These are phyloP conservation scores for Lichenothelia convexa DNA, from an alignment of 495 filamentous ascomycete species.

Conservation along the genomic window DNA sequence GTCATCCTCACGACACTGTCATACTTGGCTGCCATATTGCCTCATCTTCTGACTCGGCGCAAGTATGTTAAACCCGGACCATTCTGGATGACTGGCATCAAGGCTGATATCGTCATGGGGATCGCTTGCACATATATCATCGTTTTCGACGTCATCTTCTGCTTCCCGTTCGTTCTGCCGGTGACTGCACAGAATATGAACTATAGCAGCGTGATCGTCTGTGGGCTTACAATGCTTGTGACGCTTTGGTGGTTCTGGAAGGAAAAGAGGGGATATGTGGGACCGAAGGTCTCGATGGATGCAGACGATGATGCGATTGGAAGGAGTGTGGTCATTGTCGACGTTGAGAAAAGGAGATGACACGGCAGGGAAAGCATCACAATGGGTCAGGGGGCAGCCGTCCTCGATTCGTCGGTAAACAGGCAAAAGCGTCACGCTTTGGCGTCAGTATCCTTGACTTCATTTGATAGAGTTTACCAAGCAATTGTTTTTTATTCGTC, in stretches of 20 bases:
- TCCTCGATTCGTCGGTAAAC: too few species aligned
- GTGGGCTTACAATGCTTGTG: slow-evolving; percentile 30
- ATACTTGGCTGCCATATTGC: slow-evolving; percentile 57
- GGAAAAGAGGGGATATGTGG: slow-evolving; percentile 3
- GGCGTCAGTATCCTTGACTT: too few species aligned
- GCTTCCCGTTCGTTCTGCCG: slow-evolving; percentile 39
- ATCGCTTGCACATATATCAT: slow-evolving; percentile 45
- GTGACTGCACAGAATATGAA: slow-evolving; percentile 45
- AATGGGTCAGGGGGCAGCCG: too few species aligned
- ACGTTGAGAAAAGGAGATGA: too few species aligned
- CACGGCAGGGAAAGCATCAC: too few species aligned
- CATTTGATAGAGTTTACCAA: too few species aligned
- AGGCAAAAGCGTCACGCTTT: too few species aligned
- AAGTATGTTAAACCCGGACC: slow-evolving; percentile 44
- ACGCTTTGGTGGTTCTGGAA: slow-evolving; percentile 9
- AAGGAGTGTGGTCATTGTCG: too few species aligned
- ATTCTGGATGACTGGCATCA: slow-evolving; percentile 42
- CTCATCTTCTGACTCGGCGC: slow-evolving; percentile 47
- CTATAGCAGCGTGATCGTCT: slow-evolving; percentile 47
- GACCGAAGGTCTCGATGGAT: slow-evolving; percentile 2
- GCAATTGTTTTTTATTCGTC: too few species aligned
- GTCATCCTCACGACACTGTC: slow-evolving; percentile 55
- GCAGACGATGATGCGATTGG: slow-evolving; percentile 6
- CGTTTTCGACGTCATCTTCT: slow-evolving; percentile 53
- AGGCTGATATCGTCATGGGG: slow-evolving; percentile 40